These are phyloP conservation scores for Solanum rostratum DNA, from an alignment of 257 asterid genomes.

Conservation along the genomic window DNA sequence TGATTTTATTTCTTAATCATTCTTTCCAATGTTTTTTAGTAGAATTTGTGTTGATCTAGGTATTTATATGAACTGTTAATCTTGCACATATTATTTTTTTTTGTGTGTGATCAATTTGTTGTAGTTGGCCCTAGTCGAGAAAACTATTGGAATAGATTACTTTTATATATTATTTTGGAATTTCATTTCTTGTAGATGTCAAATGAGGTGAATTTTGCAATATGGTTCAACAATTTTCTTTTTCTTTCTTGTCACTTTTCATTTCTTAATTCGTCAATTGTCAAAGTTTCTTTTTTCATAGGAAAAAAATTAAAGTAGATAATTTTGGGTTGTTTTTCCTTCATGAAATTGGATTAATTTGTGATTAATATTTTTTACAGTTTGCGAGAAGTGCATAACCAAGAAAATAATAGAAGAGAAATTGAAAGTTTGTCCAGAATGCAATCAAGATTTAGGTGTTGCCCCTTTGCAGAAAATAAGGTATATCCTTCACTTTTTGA, in stretches of 20 bases:
- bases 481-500: neutral
- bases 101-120: neutral
- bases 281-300: neutral
- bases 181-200: neutral
- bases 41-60: neutral
- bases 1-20: neutral
- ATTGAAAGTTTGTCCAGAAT: conserved; percentile 38
- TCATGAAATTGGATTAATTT: neutral
- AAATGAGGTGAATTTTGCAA: neutral
- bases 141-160: neutral
- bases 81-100: neutral
- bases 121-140: neutral
- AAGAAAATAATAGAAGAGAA: conserved; percentile 34
- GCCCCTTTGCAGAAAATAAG: conserved; percentile 56
- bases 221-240: neutral
- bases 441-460: conserved; percentile 43
- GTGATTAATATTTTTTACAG: conserved; percentile 3
- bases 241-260: neutral
- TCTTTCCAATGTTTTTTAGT: neutral
- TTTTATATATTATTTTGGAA: neutral
- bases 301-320: too few relatives aligned
- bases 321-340: too few relatives aligned
- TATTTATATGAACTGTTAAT: neutral
- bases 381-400: conserved; percentile 56
- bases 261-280: neutral